Evolutionary conservation across 2,329 filamentous ascomycete species (phyloP), one percentile per base, ranked within the genome.

Genomic region (Xylariomycetidae sp.): DNA sequence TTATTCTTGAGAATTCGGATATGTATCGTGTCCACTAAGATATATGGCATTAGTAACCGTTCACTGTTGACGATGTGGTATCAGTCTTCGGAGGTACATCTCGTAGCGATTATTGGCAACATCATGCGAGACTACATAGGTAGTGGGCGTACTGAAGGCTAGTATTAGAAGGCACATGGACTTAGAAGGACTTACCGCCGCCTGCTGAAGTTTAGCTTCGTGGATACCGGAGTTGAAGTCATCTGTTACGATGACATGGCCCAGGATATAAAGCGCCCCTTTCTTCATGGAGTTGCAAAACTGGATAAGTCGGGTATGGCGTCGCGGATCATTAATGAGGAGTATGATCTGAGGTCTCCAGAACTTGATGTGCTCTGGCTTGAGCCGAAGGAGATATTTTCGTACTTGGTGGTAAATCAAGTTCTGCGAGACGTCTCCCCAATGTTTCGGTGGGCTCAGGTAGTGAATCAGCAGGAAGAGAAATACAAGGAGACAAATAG

Each of bases 271-370:
- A 2, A 94, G 59, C 0, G 80, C 81, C 0, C 88, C 88, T 51
- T 94, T 94, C 56, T 94, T 94, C 56, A 94, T 65, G 0, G 86
- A 88, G 56, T 94, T 94, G 61, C 88, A 94, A 48, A 94, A 94
- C 38, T 89, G 85, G 3, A 94, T 90, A 25, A 94, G 72, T 26
- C 85, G 82, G 33, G 85, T 88, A 54, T 92, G 85, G 5, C 74
- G 74, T n/a, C 88, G 74, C 4, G 87, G 84, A 49, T 92, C 78
- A 53, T 90, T 92, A 44, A 92, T 78, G 33, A 94, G 75, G 0
- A 94, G 69, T 30, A 94, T 74, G 27, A 94, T 89, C 45, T 94
- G 88, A 1, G 88, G 88, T 32, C 88, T 74, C 88, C 88, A 94
- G 56, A 94, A 94, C 52, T 94, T 94, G 58, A 94, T 88, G 54